Evolutionary conservation across 2,329 filamentous ascomycete genomes (phyloP).

Genomic region (Colletotrichum costaricense): DNA sequence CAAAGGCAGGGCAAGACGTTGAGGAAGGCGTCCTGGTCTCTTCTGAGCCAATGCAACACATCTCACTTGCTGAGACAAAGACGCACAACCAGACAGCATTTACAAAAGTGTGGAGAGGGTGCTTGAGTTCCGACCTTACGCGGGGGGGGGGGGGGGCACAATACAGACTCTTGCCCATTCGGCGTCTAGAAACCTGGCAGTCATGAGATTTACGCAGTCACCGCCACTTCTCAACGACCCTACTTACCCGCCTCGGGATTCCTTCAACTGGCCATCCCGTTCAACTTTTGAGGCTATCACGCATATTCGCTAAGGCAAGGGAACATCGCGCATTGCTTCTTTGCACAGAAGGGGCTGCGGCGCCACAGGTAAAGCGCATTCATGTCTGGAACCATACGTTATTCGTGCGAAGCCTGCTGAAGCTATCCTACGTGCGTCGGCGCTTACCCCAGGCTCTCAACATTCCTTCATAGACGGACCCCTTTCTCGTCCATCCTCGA

Average conservation of each 20-base stretch:
- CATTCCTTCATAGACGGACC: slow-evolving; percentile 30
- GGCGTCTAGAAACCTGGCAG: slow-evolving; percentile 16
- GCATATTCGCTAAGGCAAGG: neutral
- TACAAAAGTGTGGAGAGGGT: slow-evolving; percentile 23
- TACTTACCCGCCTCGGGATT: neutral
- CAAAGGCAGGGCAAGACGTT: slow-evolving; percentile 16
- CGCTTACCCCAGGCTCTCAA: slow-evolving; percentile 35
- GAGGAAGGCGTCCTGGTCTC: slow-evolving; percentile 4
- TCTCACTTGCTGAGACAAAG: slow-evolving; percentile 27
- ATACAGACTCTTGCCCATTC: slow-evolving; percentile 15
- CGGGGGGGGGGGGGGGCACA: slow-evolving; percentile 5
- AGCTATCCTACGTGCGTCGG: slow-evolving; percentile 35
- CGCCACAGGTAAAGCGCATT: neutral
- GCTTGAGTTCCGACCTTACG: slow-evolving; percentile 13
- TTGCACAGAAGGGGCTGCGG: neutral
- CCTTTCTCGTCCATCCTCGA: slow-evolving; percentile 26
- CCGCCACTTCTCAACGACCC: slow-evolving; percentile 25
- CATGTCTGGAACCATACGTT: slow-evolving; percentile 26
- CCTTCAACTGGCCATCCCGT: slow-evolving; percentile 3
- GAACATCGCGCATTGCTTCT: slow-evolving; percentile 3
- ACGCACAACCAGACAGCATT: neutral
- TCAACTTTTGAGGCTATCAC: neutral
- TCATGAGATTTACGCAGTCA: slow-evolving; percentile 35
- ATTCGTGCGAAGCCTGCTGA: slow-evolving; percentile 33
- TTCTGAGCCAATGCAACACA: slow-evolving; percentile 13